These are phyloP conservation scores for Talaromyces piceae DNA, from an alignment of 2,329 filamentous ascomycete genomes.

Conservation along the genomic window DNA sequence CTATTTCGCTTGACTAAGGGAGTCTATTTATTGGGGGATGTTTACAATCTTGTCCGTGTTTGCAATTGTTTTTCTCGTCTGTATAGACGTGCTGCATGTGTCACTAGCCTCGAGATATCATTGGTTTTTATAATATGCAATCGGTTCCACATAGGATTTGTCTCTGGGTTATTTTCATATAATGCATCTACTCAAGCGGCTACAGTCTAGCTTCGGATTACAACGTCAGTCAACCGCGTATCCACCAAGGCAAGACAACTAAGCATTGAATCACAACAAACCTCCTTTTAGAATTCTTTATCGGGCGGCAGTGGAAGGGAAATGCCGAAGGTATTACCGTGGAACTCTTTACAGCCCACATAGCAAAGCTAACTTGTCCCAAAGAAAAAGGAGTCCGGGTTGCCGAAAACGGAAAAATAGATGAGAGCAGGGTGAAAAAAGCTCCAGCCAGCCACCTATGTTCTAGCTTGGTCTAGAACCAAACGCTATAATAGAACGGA, in stretches of 20 bases:
- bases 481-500: too few relatives aligned
- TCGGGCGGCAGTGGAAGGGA: background rate
- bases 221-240: background rate
- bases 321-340: background rate
- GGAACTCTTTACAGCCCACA: background rate
- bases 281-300: background rate
- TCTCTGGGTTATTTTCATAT: background rate
- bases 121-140: background rate
- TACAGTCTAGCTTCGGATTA: too few relatives aligned
- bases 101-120: background rate
- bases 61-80: background rate
- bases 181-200: too few relatives aligned
- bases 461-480: too few relatives aligned
- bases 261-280: background rate
- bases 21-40: background rate
- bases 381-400: background rate
- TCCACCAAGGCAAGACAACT: background rate
- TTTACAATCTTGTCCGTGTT: background rate
- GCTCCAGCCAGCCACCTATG: background rate
- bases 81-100: background rate
- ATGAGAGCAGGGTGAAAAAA: background rate
- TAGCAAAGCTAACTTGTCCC: too few relatives aligned
- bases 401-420: background rate
- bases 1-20: background rate
- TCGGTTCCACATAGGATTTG: background rate